Evolutionary conservation across 208 protist species (phyloP), one percentile per base, ranked within the genome.

Genomic region (Porcisia hertigi): DNA sequence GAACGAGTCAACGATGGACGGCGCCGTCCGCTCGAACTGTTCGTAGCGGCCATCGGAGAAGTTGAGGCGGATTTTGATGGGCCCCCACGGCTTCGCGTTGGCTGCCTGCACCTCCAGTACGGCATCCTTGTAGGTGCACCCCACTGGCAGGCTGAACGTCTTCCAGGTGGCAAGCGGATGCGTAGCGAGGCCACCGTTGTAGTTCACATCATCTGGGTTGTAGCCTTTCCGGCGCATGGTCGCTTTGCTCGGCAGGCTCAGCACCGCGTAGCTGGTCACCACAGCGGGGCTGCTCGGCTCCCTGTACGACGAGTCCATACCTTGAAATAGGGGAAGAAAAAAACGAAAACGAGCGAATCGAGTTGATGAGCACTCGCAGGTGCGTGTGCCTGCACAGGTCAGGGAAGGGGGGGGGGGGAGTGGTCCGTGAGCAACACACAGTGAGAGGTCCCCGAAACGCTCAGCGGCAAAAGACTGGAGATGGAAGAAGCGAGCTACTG

Each of bases 151-250:
- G 39, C 78, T 84, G 72, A 85, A 84, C 54, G 84, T 95, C 58
- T 74, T 75, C 91, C 92, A 97, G 60, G 73, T 87, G 52, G 92
- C 84, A 49, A 94, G 87, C 59, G 92, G 89, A 77, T 96, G 92
- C 14, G 80, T 81, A 65, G 92, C 86, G 43, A 80, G 74, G 55
- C 83, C 84, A 69, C 81, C 79, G 78, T 87, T 88, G 69, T 85
- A 86, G 77, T 81, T 71, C 7, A 88, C 79, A 23, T 87, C 78
- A 3, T 84, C 76, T 47, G 90, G 83, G 75, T 90, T 81, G 82
- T 89, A 94, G 58, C 90, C 92, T 73, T 92, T 94, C 55, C 89
- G 87, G 45, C 85, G 85, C 75, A 97, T 86, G 58, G 86, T 85
- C 25, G 80, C 78, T 84, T 91, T 91, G 49, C 83, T 59, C 30